Conservation (phyloP, 208 protist species). For the Angomonas desouzai region DNA sequence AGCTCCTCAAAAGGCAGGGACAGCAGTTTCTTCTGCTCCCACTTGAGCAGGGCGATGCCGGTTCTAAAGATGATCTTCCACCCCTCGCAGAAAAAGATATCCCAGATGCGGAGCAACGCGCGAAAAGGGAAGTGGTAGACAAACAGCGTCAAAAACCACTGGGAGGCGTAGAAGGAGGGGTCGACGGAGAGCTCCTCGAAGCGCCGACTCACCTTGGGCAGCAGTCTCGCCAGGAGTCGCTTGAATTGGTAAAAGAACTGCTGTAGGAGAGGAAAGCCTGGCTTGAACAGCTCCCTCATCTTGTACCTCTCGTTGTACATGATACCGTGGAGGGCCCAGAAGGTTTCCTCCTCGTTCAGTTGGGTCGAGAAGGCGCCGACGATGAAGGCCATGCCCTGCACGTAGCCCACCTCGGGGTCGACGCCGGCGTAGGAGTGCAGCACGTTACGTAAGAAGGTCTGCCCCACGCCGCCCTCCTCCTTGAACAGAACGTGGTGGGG, state of each 20-base stretch:
- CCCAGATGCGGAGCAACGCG: conserved; percentile 87
- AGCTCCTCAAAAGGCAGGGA: conserved; percentile 70
- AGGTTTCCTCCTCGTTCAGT: conserved; percentile 89
- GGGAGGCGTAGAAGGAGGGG: conserved; percentile 87
- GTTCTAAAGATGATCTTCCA: conserved; percentile 94
- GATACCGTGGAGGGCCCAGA: conserved; percentile 87
- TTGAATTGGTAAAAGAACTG: conserved; percentile 89
- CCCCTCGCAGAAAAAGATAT: conserved; percentile 90
- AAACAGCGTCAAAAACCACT: conserved; percentile 94
- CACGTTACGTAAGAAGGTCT: conserved; percentile 85
- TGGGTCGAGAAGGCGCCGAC: conserved; percentile 85
- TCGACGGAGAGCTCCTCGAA: conserved; percentile 72
- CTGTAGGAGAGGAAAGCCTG: conserved; percentile 89
- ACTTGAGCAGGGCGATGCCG: conserved; percentile 85
- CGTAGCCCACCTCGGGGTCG: conserved; percentile 92
- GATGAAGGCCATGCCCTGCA: conserved; percentile 93
- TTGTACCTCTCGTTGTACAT: conserved; percentile 84
- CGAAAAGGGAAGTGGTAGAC: conserved; percentile 87
- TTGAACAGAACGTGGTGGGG: conserved; percentile 87
- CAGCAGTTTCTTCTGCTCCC: conserved; percentile 77
- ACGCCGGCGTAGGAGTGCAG: conserved; percentile 87
- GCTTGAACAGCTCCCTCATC: conserved; percentile 83
- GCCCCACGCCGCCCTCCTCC: conserved; percentile 74
- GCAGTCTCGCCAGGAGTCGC: conserved; percentile 59
- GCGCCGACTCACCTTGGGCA: conserved; percentile 74